Percentiles rank a stretch among this genome's conserved stretches.
phyloP scores from a whole-genome alignment of 306 rosid species.

The Vigna angularis region DNA sequence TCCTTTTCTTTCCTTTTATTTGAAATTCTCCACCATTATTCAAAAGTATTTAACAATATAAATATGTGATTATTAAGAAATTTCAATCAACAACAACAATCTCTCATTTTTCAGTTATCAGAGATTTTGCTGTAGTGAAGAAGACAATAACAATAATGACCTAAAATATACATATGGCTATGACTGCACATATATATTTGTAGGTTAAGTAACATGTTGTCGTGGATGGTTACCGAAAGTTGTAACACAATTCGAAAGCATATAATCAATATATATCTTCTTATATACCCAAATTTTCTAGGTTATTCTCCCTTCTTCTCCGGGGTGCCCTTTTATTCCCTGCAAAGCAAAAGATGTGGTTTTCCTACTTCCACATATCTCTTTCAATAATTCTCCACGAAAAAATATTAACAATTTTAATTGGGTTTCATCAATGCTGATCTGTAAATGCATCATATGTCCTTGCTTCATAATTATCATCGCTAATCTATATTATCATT shows the following conservation, averaged over 20 bases:
- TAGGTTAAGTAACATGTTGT: conserved; percentile 16
- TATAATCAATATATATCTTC: conserved; percentile 21
- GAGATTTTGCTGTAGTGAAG: background rate
- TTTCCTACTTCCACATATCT: conserved; percentile 37
- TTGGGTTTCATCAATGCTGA: conserved; percentile 35
- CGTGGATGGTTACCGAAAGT: conserved; percentile 48
- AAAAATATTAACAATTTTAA: conserved; percentile 11
- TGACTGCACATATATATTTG: background rate
- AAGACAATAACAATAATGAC: conserved; percentile 2
- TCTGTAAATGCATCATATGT: conserved; percentile 36
- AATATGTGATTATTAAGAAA: background rate
- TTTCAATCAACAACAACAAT: background rate
- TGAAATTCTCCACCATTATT: background rate
- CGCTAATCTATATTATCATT: conserved; percentile 32
- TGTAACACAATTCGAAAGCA: conserved; percentile 46
- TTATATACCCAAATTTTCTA: conserved; percentile 11
- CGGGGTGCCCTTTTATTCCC: conserved; percentile 35
- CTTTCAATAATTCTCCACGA: conserved; percentile 31
- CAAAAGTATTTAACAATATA: background rate
- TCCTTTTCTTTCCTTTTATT: background rate
- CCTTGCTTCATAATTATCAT: conserved; percentile 20
- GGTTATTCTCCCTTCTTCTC: conserved; percentile 1
- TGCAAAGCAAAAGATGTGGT: conserved; percentile 44
- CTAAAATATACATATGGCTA: background rate
- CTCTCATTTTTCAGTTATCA: background rate